phyloP scores from a whole-genome alignment of 2,329 filamentous ascomycete genomes.

The Colletotrichum limetticola region DNA sequence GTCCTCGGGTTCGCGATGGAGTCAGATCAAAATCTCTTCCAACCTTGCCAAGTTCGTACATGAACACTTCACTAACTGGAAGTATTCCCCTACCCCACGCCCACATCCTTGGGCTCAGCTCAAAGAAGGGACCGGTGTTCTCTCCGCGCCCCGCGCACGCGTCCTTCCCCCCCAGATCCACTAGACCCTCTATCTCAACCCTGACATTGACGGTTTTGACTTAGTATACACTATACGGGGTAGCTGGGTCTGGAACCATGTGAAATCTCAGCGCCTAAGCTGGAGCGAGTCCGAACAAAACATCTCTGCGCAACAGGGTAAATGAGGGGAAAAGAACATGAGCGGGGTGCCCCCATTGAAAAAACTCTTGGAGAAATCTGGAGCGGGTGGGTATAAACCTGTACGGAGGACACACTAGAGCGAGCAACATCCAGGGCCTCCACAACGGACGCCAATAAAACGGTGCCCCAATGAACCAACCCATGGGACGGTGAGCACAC shows the following conservation, averaged over 20 bases:
- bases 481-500: neutral
- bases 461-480: neutral
- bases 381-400: neutral
- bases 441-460: neutral
- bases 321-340: neutral
- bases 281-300: too few relatives aligned
- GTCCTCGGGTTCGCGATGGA: constrained; percentile 8
- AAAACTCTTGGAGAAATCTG: constrained; percentile 1
- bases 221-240: too few relatives aligned
- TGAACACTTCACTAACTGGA: neutral
- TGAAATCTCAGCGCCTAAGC: too few relatives aligned
- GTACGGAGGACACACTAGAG: too few relatives aligned
- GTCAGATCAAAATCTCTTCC: neutral
- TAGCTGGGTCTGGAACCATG: too few relatives aligned
- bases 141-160: neutral
- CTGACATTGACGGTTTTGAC: too few relatives aligned
- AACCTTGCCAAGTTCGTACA: too few relatives aligned
- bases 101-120: neutral
- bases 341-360: neutral
- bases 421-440: too few relatives aligned
- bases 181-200: neutral
- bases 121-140: neutral
- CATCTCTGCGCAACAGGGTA: neutral
- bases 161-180: neutral
- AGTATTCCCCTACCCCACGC: too few relatives aligned